These are phyloP conservation scores for Lipomyces lipofer DNA, from an alignment of 805 yeast genomes.

Conservation along the genomic window DNA sequence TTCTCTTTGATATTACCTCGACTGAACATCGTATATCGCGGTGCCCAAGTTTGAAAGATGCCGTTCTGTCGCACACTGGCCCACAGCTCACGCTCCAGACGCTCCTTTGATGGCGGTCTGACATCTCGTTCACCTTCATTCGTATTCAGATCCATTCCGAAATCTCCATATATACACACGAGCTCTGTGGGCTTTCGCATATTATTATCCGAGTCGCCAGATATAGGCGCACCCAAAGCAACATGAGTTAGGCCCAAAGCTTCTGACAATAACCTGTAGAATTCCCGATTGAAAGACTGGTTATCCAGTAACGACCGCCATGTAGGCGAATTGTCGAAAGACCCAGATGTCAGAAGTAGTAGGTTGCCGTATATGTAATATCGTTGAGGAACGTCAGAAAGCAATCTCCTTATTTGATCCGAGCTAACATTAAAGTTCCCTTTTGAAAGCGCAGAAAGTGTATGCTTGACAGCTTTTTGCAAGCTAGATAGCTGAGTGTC, in stretches of 20 bases:
- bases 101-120: constrained; percentile 45
- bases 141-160: constrained; percentile 49
- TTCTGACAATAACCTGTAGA: constrained; percentile 30
- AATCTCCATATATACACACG: constrained; percentile 62
- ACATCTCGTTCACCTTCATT: constrained; percentile 34
- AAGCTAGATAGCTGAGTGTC: too few relatives aligned
- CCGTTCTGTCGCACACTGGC: constrained; percentile 70
- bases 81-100: constrained; percentile 65
- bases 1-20: constrained; percentile 85
- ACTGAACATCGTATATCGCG: constrained; percentile 81
- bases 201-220: constrained; percentile 46
- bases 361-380: constrained; percentile 65
- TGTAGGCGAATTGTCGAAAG: constrained; percentile 43
- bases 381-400: constrained; percentile 47
- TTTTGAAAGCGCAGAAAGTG: too few relatives aligned
- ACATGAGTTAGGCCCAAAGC: constrained; percentile 52
- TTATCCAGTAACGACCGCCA: constrained; percentile 40
- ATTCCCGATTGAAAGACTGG: constrained; percentile 5
- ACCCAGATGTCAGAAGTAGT: constrained; percentile 51
- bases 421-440: neutral
- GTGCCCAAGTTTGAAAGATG: constrained; percentile 79
- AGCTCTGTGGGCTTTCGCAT: constrained; percentile 68
- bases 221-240: constrained; percentile 71
- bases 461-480: too few relatives aligned
- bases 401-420: neutral